A percentile compares a stretch with the other conserved stretches of the same genome.
These are phyloP conservation scores for Tolypocladium sp. DNA, from an alignment of 2,329 filamentous ascomycete species.

Conservation along the genomic window DNA sequence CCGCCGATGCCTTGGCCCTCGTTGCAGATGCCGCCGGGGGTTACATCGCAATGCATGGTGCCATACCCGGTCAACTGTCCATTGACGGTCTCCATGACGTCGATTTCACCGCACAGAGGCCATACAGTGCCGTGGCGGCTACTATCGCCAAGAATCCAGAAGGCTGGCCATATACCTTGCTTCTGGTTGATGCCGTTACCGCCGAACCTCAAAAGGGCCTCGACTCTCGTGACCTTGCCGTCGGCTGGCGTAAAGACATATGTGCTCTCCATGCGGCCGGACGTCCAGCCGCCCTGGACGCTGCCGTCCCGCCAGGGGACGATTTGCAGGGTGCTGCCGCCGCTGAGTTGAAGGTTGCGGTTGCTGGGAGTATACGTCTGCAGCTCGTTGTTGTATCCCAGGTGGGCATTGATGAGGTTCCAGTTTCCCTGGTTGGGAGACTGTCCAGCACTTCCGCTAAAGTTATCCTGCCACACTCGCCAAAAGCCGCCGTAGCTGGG, in stretches of 20 bases:
- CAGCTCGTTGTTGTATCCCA: constrained; percentile 42
- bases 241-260: constrained; percentile 34
- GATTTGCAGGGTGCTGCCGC: constrained; percentile 40
- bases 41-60: constrained; percentile 41
- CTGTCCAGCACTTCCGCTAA: constrained; percentile 25
- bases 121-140: constrained; percentile 37
- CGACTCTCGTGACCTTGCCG: constrained; percentile 36
- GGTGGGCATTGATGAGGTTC: constrained; percentile 29
- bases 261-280: constrained; percentile 42
- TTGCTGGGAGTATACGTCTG: constrained; percentile 38
- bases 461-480: constrained; percentile 33
- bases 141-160: constrained; percentile 46
- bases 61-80: constrained; percentile 36
- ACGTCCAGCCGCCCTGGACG: constrained; percentile 38
- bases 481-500: constrained; percentile 29
- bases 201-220: constrained; percentile 39
- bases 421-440: constrained; percentile 27
- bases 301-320: constrained; percentile 32
- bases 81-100: constrained; percentile 48
- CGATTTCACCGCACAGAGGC: constrained; percentile 47
- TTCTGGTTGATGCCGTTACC: constrained; percentile 28
- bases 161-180: constrained; percentile 50
- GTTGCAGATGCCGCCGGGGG: constrained; percentile 38
- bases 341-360: constrained; percentile 40
- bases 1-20: constrained; percentile 35